Percentiles rank a stretch among this genome's conserved stretches.
Evolutionary conservation across 257 asterid genomes (phyloP).

Genomic region (Solanum chiquidenum): DNA sequence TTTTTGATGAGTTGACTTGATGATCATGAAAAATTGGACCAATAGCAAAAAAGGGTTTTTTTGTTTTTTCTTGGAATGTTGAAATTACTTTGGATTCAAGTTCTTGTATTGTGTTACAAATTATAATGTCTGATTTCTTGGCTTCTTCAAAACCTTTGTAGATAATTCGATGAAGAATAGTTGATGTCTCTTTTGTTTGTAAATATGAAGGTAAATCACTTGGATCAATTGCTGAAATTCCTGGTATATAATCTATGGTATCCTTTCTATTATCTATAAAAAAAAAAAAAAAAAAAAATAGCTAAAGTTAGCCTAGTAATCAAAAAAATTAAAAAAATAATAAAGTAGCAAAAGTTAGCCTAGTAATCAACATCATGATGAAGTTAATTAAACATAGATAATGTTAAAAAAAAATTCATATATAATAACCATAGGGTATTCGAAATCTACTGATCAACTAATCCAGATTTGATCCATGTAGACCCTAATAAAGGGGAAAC

Average conservation of each 20-base stretch:
- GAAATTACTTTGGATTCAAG: slow-evolving; percentile 35
- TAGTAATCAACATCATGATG: no score
- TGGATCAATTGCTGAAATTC: slow-evolving; percentile 30
- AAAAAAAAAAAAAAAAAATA: no score
- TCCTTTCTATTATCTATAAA: slow-evolving; percentile 23
- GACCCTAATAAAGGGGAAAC: neutral
- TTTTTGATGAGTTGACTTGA: slow-evolving; percentile 16
- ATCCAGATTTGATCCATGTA: neutral
- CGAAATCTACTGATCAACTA: neutral
- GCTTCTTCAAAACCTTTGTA: slow-evolving; percentile 32
- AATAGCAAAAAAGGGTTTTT: slow-evolving; percentile 43
- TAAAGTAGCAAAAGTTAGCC: no score
- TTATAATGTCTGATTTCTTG: slow-evolving; percentile 34
- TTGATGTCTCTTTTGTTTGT: slow-evolving; percentile 16
- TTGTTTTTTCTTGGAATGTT: slow-evolving; percentile 12
- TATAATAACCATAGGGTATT: neutral
- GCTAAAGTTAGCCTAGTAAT: no score
- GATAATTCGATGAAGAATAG: slow-evolving; percentile 17
- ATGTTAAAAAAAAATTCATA: neutral
- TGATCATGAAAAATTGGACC: slow-evolving; percentile 37
- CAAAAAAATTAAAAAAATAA: no score
- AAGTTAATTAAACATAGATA: no score
- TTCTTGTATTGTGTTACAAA: slow-evolving; percentile 52
- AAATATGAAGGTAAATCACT: slow-evolving; percentile 43
- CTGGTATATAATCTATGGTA: slow-evolving; percentile 37